phyloP scores from a whole-genome alignment of 2,329 filamentous ascomycete genomes.

The Leptographium wingfieldii region DNA sequence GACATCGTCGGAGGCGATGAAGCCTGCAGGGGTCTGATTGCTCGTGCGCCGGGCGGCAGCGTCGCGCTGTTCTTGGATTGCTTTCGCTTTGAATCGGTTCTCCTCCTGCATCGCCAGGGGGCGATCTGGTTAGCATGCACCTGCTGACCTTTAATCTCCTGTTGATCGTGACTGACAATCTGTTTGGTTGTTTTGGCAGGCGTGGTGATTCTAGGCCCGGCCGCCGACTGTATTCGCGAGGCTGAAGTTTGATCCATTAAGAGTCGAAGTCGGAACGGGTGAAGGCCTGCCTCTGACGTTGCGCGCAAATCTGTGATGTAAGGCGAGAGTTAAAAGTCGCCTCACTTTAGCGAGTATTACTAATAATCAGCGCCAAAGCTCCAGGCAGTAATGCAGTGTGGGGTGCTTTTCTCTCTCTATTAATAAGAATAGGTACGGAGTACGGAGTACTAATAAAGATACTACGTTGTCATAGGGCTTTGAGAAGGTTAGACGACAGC shows the following conservation, averaged over 20 bases:
- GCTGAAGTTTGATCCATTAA: neutral
- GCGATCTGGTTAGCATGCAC: neutral
- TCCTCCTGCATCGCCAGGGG: constrained; percentile 51
- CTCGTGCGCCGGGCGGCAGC: constrained; percentile 35
- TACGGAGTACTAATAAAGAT: neutral
- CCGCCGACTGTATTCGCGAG: neutral
- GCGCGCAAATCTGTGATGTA: neutral
- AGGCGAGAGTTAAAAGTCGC: neutral
- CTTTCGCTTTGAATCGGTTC: constrained; percentile 78
- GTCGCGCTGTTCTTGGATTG: constrained; percentile 61
- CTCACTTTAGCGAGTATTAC: neutral
- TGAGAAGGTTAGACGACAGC: neutral
- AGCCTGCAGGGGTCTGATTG: constrained; percentile 47
- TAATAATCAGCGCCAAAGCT: neutral
- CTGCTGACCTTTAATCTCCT: neutral
- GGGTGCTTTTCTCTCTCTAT: neutral
- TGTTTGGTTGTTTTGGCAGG: neutral
- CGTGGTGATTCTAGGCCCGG: neutral
- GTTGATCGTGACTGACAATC: neutral
- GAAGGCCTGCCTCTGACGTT: neutral
- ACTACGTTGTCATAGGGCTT: neutral
- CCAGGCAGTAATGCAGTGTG: neutral
- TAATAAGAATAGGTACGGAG: neutral
- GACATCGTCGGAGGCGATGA: constrained; percentile 56
- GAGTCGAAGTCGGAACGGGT: neutral